Evolutionary conservation across 2,329 filamentous ascomycete species (phyloP).

Genomic region (Penicillium fuscoglaucum): DNA sequence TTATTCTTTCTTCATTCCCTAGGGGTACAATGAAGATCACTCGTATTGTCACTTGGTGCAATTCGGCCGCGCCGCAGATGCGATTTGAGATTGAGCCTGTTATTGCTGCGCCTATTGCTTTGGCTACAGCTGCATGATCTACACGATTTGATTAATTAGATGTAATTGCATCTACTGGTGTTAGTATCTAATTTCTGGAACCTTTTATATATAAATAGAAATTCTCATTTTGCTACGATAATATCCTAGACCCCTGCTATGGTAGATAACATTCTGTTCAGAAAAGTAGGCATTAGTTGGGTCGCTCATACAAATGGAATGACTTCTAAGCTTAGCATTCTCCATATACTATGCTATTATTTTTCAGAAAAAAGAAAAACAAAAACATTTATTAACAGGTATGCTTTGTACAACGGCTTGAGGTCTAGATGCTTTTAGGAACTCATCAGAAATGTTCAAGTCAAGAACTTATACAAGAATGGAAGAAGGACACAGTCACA

Average conservation of each 20-base stretch:
- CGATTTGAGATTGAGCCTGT: not conserved
- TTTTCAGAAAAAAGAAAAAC: too few relatives aligned
- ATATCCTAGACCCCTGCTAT: not conserved
- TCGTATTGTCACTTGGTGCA: not conserved
- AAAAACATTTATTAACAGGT: too few relatives aligned
- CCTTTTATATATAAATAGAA: not conserved
- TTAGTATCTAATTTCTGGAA: too few relatives aligned
- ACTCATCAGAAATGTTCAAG: not conserved
- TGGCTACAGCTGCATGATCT: not conserved
- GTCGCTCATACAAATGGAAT: not conserved
- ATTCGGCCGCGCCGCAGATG: not conserved
- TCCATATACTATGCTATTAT: too few relatives aligned
- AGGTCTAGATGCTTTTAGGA: too few relatives aligned
- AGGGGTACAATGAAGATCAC: slow-evolving; percentile 1
- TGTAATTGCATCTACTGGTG: not conserved
- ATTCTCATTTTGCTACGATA: not conserved
- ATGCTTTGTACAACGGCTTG: too few relatives aligned
- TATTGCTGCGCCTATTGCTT: not conserved
- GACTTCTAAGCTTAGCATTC: not conserved
- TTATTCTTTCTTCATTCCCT: not conserved
- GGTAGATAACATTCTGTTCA: not conserved
- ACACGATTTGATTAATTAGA: too few relatives aligned
- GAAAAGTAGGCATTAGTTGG: not conserved
- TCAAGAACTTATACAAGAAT: not conserved
- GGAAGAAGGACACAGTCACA: not conserved